Evolutionary conservation across 1,139 yeast species (phyloP).

Genomic region (Scheffersomyces parashehatae): DNA sequence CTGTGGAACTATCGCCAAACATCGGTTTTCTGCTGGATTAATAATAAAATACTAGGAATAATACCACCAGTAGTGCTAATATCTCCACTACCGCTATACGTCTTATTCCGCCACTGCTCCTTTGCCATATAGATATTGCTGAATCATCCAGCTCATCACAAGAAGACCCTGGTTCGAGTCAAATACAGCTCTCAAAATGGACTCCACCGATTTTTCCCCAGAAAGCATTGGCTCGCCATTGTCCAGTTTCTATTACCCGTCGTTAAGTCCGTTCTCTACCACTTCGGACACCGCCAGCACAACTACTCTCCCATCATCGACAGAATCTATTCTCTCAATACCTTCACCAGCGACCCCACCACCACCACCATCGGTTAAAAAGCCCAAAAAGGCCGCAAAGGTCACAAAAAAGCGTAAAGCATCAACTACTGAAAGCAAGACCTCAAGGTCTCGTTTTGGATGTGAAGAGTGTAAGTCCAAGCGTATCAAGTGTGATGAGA

Average conservation of each 20-base stretch:
- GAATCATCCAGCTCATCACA: too few relatives aligned
- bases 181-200: not conserved
- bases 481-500: slow-evolving; percentile 45
- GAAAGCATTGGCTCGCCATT: slow-evolving; percentile 1
- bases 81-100: too few relatives aligned
- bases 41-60: too few relatives aligned
- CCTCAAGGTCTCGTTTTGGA: slow-evolving; percentile 12
- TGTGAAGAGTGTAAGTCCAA: slow-evolving; percentile 18
- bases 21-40: too few relatives aligned
- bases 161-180: too few relatives aligned
- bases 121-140: too few relatives aligned
- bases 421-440: not conserved
- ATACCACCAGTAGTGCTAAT: too few relatives aligned
- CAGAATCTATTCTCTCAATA: not conserved
- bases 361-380: not conserved
- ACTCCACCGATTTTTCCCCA: slow-evolving; percentile 1
- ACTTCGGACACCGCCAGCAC: not conserved
- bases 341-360: not conserved
- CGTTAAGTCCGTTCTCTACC: not conserved
- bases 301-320: not conserved
- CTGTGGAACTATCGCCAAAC: too few relatives aligned
- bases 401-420: not conserved
- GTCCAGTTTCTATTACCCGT: slow-evolving; percentile 1
- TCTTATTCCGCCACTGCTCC: too few relatives aligned
- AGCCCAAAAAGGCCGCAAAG: not conserved